Evolutionary conservation across 73 alveolate species (phyloP), one percentile per base, ranked within the genome.

Genomic region (Paramecium bursaria): DNA sequence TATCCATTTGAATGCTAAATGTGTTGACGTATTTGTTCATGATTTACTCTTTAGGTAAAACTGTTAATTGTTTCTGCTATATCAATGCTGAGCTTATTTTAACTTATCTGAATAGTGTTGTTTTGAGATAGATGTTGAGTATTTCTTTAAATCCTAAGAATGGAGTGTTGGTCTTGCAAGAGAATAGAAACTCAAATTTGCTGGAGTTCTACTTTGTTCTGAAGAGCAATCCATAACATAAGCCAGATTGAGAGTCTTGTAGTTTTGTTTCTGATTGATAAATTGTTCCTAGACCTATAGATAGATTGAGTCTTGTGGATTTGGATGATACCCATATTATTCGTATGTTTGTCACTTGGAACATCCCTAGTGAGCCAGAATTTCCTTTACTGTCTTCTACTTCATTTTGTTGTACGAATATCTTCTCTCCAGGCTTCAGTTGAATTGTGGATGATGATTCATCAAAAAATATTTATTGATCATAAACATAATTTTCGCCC

Each of bases 321-420:
- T 33, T 23, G 33, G 17, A n/a, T 39, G 17, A 30, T 35, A 35
- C 33, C 82, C 82, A 67, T 42, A 67, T n/a, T 4, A 67, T 39
- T 42, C 82, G 17, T 39, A 47, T 33, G 23, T 67, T 67, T 2
- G 61, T 35, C 4, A 67, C 44, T 3, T 5, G 6, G 19, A 35
- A 67, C 21, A 4, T 1, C 7, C 82, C 82, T 21, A 35, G 25
- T 33, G 19, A 15, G 44, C 44, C 55, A 5, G 82, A 57, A 30
- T 67, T 67, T 13, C 82, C 82, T 67, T 67, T 67, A 10, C 33
- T 27, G 39, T 67, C 82, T 19, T 67, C 53, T 19, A 67, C 82
- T 25, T 42, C 57, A 1, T 42, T 3, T 23, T 22, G 44, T 6
- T 19, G 2, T n/a, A n/a, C 33, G 10, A 67, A 11, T 0, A 47